Percentiles rank a stretch among this genome's conserved stretches.
Evolutionary conservation across 495 filamentous ascomycete genomes (phyloP).

Genomic region (Xylaria venustula): DNA sequence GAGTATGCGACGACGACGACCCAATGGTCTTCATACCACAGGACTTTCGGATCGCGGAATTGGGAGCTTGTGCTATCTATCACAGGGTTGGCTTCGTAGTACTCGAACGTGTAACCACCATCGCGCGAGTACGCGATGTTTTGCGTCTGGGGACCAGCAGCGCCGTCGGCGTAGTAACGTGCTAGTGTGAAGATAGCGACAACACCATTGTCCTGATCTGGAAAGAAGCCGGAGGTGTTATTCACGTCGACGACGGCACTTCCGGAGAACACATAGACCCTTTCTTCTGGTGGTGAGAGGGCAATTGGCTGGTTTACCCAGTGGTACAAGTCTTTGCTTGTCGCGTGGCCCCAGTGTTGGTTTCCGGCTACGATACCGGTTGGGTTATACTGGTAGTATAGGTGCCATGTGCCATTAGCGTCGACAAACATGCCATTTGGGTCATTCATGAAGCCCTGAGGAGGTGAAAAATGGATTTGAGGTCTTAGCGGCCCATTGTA

Average conservation of each 20-base stretch:
- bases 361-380: constrained; percentile 48
- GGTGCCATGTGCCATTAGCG: constrained; percentile 47
- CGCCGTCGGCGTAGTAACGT: constrained; percentile 30
- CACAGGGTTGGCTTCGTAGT: constrained; percentile 54
- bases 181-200: constrained; percentile 58
- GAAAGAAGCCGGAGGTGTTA: constrained; percentile 59
- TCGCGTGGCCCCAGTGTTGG: constrained; percentile 56
- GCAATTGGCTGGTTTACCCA: constrained; percentile 56
- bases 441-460: constrained; percentile 57
- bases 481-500: constrained; percentile 43
- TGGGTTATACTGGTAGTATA: constrained; percentile 58
- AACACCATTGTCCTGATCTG: constrained; percentile 47
- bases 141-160: constrained; percentile 41
- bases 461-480: constrained; percentile 55
- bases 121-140: constrained; percentile 57
- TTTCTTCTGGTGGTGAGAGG: constrained; percentile 44
- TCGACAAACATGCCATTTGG: constrained; percentile 57
- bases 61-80: constrained; percentile 44
- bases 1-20: constrained; percentile 49
- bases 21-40: constrained; percentile 54
- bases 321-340: constrained; percentile 48
- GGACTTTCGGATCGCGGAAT: constrained; percentile 59
- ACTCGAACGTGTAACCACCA: constrained; percentile 52
- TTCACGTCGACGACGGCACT: constrained; percentile 51
- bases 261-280: constrained; percentile 54